phyloP scores from a whole-genome alignment of 2,329 filamentous ascomycete species.

The Teratosphaeria pseudoeucalypti region DNA sequence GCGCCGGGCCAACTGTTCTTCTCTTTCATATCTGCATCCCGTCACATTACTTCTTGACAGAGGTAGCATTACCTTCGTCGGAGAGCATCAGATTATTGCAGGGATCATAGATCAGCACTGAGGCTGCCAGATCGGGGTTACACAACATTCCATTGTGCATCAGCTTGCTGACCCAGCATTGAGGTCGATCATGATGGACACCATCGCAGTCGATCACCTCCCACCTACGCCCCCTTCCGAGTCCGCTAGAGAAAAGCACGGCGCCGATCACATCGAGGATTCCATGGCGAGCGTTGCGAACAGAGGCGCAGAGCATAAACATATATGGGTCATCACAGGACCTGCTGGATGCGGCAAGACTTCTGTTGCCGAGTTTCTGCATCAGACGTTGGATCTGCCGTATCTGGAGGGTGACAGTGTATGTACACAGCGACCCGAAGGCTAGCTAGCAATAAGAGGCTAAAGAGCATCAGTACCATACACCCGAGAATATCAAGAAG shows the following conservation, averaged over 20 bases:
- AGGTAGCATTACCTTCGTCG: not conserved
- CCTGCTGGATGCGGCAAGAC: conserved; percentile 46
- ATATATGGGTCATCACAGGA: conserved; percentile 44
- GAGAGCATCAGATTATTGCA: not conserved
- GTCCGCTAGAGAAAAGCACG: not conserved
- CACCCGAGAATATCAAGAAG: conserved; percentile 54
- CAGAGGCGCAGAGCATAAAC: conserved; percentile 26
- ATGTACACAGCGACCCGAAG: conserved; percentile 8
- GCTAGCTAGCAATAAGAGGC: not conserved
- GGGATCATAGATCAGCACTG: not conserved
- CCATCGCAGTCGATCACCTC: conserved; percentile 1
- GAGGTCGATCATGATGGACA: not conserved
- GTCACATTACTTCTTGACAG: not conserved
- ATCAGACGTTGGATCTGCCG: conserved; percentile 31
- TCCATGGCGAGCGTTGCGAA: not conserved
- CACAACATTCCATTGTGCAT: not conserved
- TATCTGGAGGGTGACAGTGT: conserved; percentile 45
- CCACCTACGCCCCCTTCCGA: conserved; percentile 6
- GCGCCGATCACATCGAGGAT: not conserved
- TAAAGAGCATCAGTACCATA: conserved; percentile 34
- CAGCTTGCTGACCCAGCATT: not conserved
- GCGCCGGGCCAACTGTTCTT: not conserved
- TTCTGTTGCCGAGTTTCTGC: conserved; percentile 38
- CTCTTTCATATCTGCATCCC: not conserved
- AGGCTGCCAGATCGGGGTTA: not conserved